Percentiles rank a stretch among this genome's conserved stretches.
phyloP scores from a whole-genome alignment of 768 basidiomycete species.

The Mycena indigotica region DNA sequence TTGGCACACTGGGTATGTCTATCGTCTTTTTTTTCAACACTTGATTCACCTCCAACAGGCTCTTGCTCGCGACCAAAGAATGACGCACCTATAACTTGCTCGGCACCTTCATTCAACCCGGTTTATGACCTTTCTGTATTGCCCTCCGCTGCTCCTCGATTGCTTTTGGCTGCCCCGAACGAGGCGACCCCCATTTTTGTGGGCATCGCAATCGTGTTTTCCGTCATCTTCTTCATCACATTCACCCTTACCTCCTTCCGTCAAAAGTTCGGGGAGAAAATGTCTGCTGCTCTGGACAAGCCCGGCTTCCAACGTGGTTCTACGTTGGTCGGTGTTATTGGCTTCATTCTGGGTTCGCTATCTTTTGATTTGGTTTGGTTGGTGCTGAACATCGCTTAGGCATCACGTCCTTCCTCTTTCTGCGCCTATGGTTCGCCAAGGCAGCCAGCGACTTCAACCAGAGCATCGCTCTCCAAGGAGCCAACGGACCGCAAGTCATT shows the following conservation, averaged over 20 bases:
- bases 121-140: slow-evolving; percentile 68
- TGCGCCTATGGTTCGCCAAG: slow-evolving; percentile 83
- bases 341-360: slow-evolving; percentile 68
- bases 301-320: slow-evolving; percentile 59
- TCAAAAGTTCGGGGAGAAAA: slow-evolving; percentile 58
- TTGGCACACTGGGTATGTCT: slow-evolving; percentile 65
- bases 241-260: slow-evolving; percentile 70
- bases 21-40: neutral
- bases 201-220: slow-evolving; percentile 58
- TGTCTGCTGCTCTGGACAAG: slow-evolving; percentile 52
- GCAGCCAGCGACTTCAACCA: slow-evolving; percentile 77
- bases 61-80: slow-evolving; percentile 63
- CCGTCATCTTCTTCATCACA: slow-evolving; percentile 62
- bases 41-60: slow-evolving; percentile 42
- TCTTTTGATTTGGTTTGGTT: neutral
- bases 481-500: slow-evolving; percentile 57
- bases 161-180: slow-evolving; percentile 61
- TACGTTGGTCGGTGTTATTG: slow-evolving; percentile 76
- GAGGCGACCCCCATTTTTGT: slow-evolving; percentile 65
- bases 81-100: slow-evolving; percentile 56
- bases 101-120: slow-evolving; percentile 54
- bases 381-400: slow-evolving; percentile 40
- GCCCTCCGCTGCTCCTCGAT: slow-evolving; percentile 54
- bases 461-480: slow-evolving; percentile 54
- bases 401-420: slow-evolving; percentile 65